Percentiles rank a stretch among this genome's conserved stretches.
phyloP scores from a whole-genome alignment of 441 rosid genomes.

The Erysimum cheiri region DNA sequence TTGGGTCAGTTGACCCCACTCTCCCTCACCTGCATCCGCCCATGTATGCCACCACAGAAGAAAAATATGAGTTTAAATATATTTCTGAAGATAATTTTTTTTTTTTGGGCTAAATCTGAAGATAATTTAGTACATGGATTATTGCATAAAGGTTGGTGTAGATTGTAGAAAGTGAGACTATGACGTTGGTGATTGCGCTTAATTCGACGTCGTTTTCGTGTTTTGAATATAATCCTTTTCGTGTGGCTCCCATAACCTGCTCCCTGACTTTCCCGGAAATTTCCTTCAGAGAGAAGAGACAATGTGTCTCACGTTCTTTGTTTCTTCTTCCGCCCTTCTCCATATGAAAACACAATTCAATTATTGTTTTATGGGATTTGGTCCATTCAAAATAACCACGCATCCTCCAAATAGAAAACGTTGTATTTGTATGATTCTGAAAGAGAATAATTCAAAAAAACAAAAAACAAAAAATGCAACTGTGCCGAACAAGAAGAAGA shows the following conservation, averaged over 20 bases:
- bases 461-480: background rate
- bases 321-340: conserved; percentile 10
- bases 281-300: conserved; percentile 23
- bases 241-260: conserved; percentile 33
- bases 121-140: conserved; percentile 20
- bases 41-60: conserved; percentile 33
- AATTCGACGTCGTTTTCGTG: conserved; percentile 32
- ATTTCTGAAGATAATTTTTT: too few species aligned
- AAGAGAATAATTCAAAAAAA: background rate
- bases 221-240: conserved; percentile 14
- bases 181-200: conserved; percentile 24
- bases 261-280: conserved; percentile 41
- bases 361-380: background rate
- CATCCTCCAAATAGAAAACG: conserved; percentile 3
- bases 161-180: conserved; percentile 29
- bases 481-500: background rate
- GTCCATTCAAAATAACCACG: background rate
- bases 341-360: background rate
- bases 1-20: too few species aligned
- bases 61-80: background rate
- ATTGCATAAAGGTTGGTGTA: conserved; percentile 23
- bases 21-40: too few species aligned
- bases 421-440: conserved; percentile 22
- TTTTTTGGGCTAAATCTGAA: too few species aligned
- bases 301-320: conserved; percentile 9